Conservation (phyloP, 257 asterid genomes). For the Anisodus acutangulus region DNA sequence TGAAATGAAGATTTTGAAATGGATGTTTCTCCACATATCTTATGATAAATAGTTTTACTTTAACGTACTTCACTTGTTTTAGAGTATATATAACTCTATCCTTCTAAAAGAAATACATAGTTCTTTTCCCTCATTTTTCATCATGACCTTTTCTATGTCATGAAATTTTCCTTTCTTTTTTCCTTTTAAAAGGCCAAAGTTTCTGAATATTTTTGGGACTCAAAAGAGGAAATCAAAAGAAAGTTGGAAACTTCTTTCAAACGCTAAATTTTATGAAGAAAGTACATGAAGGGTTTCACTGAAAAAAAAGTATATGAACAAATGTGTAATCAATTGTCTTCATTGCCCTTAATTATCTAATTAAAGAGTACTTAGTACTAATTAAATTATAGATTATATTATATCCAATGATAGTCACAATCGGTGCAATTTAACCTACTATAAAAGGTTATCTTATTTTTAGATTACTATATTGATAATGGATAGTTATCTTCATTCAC, state of each 20-base stretch:
- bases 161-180: not conserved
- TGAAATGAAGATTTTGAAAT: not conserved
- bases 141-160: not conserved
- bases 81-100: not conserved
- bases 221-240: not conserved
- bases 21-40: not conserved
- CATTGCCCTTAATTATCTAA: not conserved
- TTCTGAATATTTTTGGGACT: not conserved
- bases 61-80: not conserved
- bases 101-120: not conserved
- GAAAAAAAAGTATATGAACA: not conserved
- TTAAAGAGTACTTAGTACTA: not conserved
- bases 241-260: no score
- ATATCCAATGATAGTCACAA: not conserved
- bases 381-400: not conserved
- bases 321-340: not conserved
- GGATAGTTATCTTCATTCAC: not conserved
- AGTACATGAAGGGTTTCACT: not conserved
- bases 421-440: not conserved
- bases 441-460: not conserved
- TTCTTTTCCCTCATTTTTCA: not conserved
- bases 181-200: conserved; percentile 19
- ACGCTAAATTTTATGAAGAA: no score
- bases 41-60: not conserved
- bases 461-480: not conserved